Evolutionary conservation across 495 filamentous ascomycete genomes (phyloP).

Genomic region (Cudoniella acicularis): DNA sequence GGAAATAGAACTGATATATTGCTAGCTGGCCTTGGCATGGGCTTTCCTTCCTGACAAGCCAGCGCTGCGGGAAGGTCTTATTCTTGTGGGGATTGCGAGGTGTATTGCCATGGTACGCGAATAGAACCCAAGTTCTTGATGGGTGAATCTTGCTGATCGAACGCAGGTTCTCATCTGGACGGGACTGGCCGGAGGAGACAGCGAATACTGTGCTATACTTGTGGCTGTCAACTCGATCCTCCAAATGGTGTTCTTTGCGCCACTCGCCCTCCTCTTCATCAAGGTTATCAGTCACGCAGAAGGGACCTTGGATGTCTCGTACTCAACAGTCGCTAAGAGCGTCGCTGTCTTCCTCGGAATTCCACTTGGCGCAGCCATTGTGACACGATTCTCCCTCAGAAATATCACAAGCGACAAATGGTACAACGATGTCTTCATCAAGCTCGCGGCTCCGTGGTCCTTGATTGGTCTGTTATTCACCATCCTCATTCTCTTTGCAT

Average conservation of each 20-base stretch:
- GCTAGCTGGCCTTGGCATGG: conserved; percentile 69
- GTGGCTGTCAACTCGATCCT: conserved; percentile 85
- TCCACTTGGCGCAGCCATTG: conserved; percentile 71
- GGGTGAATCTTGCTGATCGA: too few relatives aligned
- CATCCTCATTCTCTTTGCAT: conserved; percentile 80
- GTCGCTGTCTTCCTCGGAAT: conserved; percentile 87
- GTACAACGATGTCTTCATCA: conserved; percentile 70
- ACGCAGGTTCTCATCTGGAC: conserved; percentile 80
- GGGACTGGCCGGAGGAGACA: conserved; percentile 70
- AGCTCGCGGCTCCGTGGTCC: conserved; percentile 66
- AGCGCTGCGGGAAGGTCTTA: conserved; percentile 66
- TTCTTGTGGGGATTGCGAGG: conserved; percentile 72
- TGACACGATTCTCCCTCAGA: conserved; percentile 66
- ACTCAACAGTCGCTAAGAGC: conserved; percentile 68
- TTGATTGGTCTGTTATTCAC: conserved; percentile 83
- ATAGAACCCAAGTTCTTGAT: too few relatives aligned
- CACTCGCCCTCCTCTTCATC: conserved; percentile 75
- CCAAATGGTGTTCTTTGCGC: conserved; percentile 84
- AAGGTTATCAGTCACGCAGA: conserved; percentile 52
- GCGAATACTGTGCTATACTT: conserved; percentile 84
- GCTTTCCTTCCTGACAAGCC: conserved; percentile 73
- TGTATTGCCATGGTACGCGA: conserved; percentile 84
- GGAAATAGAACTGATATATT: background rate
- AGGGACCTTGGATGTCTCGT: conserved; percentile 31
- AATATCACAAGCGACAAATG: conserved; percentile 47